A percentile compares a stretch with the other conserved stretches of the same genome.
Conservation (phyloP, 2,329 filamentous ascomycete species). For the Allantophomopsis cytisporea region DNA sequence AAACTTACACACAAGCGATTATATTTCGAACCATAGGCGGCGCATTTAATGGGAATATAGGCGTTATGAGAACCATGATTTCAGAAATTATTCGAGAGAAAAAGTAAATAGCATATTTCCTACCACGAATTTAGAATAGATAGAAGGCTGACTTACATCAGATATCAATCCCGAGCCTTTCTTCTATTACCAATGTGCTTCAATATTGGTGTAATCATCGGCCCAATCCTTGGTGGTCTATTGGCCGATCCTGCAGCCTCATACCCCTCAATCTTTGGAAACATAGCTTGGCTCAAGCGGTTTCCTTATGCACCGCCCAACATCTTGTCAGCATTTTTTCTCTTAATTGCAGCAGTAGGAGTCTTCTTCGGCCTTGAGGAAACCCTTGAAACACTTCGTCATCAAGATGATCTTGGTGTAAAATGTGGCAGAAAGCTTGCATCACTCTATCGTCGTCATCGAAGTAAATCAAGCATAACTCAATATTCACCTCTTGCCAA, state of each 20-base stretch:
- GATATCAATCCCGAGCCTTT: constrained; percentile 27
- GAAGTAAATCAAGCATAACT: constrained; percentile 2
- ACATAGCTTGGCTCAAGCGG: constrained; percentile 23
- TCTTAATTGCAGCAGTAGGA: constrained; percentile 16
- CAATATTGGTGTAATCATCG: constrained; percentile 36
- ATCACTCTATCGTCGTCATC: constrained; percentile 5
- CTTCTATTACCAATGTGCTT: constrained; percentile 47
- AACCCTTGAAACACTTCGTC: constrained; percentile 21
- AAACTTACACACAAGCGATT: constrained; percentile 57
- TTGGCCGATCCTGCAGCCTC: constrained; percentile 27
- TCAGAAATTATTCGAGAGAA: constrained; percentile 59
- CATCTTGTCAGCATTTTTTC: constrained; percentile 21
- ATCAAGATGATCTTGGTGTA: constrained; percentile 15
- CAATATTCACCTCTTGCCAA: constrained; percentile 7
- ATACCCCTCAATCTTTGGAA: constrained; percentile 23
- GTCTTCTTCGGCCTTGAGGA: constrained; percentile 22
- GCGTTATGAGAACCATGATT: constrained; percentile 64
- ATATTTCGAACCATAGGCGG: constrained; percentile 62
- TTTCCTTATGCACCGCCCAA: constrained; percentile 31
- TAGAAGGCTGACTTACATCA: constrained; percentile 2
- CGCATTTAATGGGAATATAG: constrained; percentile 61
- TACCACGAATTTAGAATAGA: neutral
- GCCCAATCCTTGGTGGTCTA: constrained; percentile 27
- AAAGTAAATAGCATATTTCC: constrained; percentile 26
- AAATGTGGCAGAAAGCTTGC: constrained; percentile 10